Evolutionary conservation across 441 rosid species (phyloP), one percentile per base, ranked within the genome.

Genomic region (Euphorbia schlechtendalii): DNA sequence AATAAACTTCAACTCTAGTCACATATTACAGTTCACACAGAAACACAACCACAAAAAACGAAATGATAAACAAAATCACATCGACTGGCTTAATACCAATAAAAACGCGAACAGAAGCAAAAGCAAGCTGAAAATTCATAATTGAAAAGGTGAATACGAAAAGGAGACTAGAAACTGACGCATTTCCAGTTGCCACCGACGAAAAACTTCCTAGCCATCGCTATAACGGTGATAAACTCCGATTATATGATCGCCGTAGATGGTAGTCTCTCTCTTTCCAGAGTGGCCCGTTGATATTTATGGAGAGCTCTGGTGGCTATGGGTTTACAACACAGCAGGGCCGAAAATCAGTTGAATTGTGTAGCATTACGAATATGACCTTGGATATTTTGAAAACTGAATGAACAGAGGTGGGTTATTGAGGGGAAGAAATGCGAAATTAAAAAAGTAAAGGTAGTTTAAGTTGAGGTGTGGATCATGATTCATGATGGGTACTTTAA

Each of bases 141-240:
- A 48, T 48, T 21, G 8, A 45, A 10, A 40, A 18, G 34, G 21
- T 53, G 9, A 32, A n/a, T 15, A n/a, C 59, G 17, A 58, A 52
- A 46, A 1, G 53, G 22, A 48, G 22, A 18, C 17, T 15, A 1
- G 66, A 12, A 53, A 67, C 86, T 46, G 69, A 84, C 89, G 76
- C 92, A 84, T 86, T 86, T 86, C 89, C 92, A 86, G 86, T 86
- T 86, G 60, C 92, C 92, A 61, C 86, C 89, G 71, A 86, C 84
- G 74, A 86, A 81, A 71, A 86, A 86, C 62, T 69, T 84, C 55
- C 92, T 74, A 67, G 66, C 86, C 92, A 84, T 84, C 28, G 66
- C 32, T 0, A n/a, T 9, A 11, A n/a, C 2, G n/a, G n/a, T n/a
- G n/a, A n/a, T n/a, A n/a, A n/a, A n/a, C 65, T 62, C 32, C 48